Percentiles rank a stretch among this genome's conserved stretches.
Evolutionary conservation across 257 asterid genomes (phyloP).

Genomic region (Capsicum pubescens): DNA sequence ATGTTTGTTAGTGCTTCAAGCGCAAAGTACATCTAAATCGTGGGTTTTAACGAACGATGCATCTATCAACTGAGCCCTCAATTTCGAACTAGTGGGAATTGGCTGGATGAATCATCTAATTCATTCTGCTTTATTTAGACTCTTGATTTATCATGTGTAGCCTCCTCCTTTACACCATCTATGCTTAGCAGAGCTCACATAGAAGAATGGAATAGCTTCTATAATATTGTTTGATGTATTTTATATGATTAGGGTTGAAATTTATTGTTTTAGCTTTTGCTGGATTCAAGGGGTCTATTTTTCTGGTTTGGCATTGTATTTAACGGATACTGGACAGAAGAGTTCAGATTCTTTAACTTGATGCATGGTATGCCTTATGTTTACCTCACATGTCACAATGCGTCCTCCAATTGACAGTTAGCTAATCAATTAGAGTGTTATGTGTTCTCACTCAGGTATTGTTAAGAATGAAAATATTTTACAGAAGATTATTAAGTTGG

Average conservation of each 20-base stretch:
- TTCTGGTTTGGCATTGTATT: slow-evolving; percentile 20
- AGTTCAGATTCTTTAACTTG: slow-evolving; percentile 24
- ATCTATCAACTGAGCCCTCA: slow-evolving; percentile 5
- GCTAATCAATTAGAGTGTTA: neutral
- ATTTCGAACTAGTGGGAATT: slow-evolving; percentile 10
- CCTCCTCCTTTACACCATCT: slow-evolving; percentile 9
- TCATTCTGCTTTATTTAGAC: slow-evolving; percentile 12
- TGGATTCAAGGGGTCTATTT: slow-evolving; percentile 16
- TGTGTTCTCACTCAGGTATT: neutral
- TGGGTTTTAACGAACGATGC: neutral
- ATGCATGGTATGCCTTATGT: slow-evolving; percentile 10
- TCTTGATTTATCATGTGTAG: neutral
- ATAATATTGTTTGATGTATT: neutral
- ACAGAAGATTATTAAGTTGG: slow-evolving; percentile 17
- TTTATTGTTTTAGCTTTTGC: neutral
- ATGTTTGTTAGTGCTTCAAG: neutral
- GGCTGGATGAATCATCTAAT: slow-evolving; percentile 21
- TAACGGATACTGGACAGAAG: slow-evolving; percentile 4
- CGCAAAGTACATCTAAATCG: neutral
- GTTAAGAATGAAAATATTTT: neutral
- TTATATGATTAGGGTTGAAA: neutral
- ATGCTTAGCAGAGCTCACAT: neutral
- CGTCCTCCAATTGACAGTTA: slow-evolving; percentile 1
- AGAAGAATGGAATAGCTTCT: slow-evolving; percentile 7
- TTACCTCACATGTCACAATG: neutral